A percentile compares a stretch with the other conserved stretches of the same genome.
Conservation (phyloP, 202 grass and related monocot species). For the Zizania palustris region DNA sequence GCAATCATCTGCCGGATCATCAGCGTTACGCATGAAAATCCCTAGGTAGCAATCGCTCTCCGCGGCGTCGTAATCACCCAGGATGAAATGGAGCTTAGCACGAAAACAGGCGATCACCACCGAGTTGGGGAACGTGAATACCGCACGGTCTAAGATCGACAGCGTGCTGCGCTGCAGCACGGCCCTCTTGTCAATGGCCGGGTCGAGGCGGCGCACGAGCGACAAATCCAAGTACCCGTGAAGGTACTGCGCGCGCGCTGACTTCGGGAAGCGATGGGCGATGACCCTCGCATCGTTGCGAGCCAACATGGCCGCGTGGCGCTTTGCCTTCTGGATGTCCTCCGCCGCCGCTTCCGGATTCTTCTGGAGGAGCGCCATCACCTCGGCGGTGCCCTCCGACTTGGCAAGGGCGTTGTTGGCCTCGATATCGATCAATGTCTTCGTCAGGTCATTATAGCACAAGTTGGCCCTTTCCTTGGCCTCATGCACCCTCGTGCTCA, state of each 20-base stretch:
- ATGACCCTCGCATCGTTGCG: constrained; percentile 3
- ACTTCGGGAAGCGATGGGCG: constrained; percentile 14
- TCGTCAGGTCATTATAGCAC: background rate
- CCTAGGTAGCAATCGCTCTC: constrained; percentile 35
- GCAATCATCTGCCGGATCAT: constrained; percentile 35
- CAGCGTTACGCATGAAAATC: constrained; percentile 7
- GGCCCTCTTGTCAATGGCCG: constrained; percentile 36
- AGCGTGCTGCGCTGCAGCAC: constrained; percentile 42
- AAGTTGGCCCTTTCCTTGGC: background rate
- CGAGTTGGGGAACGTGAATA: constrained; percentile 12
- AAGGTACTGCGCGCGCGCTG: constrained; percentile 28
- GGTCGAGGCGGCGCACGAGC: constrained; percentile 33
- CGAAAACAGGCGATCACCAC: constrained; percentile 37
- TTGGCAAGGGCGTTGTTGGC: background rate
- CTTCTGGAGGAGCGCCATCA: background rate
- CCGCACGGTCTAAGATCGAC: background rate
- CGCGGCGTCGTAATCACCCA: constrained; percentile 31
- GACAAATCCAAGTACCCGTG: constrained; percentile 29
- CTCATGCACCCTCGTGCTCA: background rate
- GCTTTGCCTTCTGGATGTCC: background rate
- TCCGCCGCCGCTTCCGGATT: background rate
- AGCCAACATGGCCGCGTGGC: background rate
- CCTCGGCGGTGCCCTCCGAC: no score
- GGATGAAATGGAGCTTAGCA: constrained; percentile 37
- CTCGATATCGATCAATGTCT: background rate